Percentiles rank a stretch among this genome's conserved stretches.
These are phyloP conservation scores for Fusarium redolens DNA, from an alignment of 2,329 filamentous ascomycete genomes.

Conservation along the genomic window DNA sequence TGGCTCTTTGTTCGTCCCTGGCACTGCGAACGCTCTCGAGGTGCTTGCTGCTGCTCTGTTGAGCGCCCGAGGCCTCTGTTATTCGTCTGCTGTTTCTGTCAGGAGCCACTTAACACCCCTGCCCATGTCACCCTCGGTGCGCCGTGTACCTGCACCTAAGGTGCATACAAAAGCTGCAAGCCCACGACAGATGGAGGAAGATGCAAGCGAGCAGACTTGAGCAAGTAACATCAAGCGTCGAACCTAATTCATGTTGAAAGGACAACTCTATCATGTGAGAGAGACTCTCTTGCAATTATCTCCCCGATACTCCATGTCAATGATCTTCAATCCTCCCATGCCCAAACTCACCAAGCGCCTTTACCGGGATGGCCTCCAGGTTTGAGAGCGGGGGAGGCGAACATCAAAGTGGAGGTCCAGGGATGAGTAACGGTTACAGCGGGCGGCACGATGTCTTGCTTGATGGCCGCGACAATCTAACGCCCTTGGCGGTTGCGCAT, in stretches of 20 bases:
- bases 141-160: constrained; percentile 44
- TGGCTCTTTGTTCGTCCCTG: constrained; percentile 20
- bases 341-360: not conserved
- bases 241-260: constrained; percentile 7
- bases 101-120: constrained; percentile 21
- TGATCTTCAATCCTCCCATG: constrained; percentile 5
- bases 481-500: constrained; percentile 23
- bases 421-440: constrained; percentile 39
- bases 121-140: constrained; percentile 32
- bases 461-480: constrained; percentile 30
- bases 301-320: not conserved
- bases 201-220: constrained; percentile 20
- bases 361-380: constrained; percentile 26
- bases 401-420: constrained; percentile 36
- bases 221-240: constrained; percentile 1
- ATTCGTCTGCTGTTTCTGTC: constrained; percentile 43
- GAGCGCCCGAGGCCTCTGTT: constrained; percentile 10
- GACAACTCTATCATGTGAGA: constrained; percentile 1
- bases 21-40: constrained; percentile 29
- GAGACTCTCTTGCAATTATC: not conserved
- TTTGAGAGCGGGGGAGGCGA: constrained; percentile 42
- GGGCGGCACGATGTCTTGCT: constrained; percentile 45
- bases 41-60: constrained; percentile 26
- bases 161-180: constrained; percentile 19
- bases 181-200: constrained; percentile 24